Conservation (phyloP, 768 basidiomycete genomes). For the Russula sp. region DNA sequence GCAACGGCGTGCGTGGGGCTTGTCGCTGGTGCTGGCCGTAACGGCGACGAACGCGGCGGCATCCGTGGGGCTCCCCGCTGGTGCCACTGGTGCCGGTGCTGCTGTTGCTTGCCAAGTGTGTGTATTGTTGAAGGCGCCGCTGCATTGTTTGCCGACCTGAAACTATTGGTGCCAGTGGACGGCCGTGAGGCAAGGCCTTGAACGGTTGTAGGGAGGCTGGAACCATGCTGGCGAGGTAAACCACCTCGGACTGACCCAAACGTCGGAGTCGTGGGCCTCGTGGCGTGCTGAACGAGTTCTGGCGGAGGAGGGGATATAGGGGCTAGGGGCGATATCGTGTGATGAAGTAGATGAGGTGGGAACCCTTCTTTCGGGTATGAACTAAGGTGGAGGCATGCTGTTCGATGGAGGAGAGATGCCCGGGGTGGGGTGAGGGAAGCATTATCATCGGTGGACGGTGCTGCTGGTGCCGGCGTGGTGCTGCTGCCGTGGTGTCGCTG, state of each 20-base stretch:
- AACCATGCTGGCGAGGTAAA: slow-evolving; percentile 57
- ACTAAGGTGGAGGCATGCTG: slow-evolving; percentile 62
- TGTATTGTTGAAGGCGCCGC: slow-evolving; percentile 45
- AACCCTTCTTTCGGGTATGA: slow-evolving; percentile 64
- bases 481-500: no score
- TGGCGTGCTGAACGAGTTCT: slow-evolving; percentile 88
- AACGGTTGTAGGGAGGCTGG: slow-evolving; percentile 68
- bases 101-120: slow-evolving; percentile 19
- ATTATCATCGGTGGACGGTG: slow-evolving; percentile 75
- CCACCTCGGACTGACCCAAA: slow-evolving; percentile 56
- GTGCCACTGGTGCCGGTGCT: no score
- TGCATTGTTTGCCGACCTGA: slow-evolving; percentile 66
- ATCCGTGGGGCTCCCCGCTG: no score
- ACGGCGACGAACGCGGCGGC: no score
- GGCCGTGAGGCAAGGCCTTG: slow-evolving; percentile 59
- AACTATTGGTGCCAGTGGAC: slow-evolving; percentile 79
- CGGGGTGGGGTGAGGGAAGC: slow-evolving; percentile 73
- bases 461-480: slow-evolving; percentile 29
- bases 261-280: slow-evolving; percentile 53
- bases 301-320: slow-evolving; percentile 91
- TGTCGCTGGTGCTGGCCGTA: no score
- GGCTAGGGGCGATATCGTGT: slow-evolving; percentile 69
- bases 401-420: slow-evolving; percentile 65
- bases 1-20: no score
- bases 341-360: slow-evolving; percentile 40